These are phyloP conservation scores for Straminergon stramineum DNA, from an alignment of 225 moss, liverwort and hornwort genomes.

Conservation along the genomic window DNA sequence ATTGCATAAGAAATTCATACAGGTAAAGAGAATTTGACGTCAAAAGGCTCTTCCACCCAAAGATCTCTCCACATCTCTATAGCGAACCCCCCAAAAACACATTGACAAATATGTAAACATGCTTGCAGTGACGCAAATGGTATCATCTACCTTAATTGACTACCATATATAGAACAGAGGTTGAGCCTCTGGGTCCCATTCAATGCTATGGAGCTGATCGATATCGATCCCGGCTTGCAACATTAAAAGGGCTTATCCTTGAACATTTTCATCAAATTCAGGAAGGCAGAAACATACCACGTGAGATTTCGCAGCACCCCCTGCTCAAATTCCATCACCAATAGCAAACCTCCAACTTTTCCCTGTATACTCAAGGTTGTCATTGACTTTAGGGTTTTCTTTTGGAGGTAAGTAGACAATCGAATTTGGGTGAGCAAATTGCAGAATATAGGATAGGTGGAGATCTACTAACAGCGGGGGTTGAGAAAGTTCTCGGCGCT, in stretches of 20 bases:
- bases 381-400: neutral
- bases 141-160: neutral
- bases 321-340: conserved; percentile 40
- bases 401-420: neutral
- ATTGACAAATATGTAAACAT: neutral
- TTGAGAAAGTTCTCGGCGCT: conserved; percentile 39
- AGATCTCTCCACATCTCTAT: neutral
- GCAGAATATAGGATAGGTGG: neutral
- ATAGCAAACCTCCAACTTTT: conserved; percentile 34
- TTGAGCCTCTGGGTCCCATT: neutral
- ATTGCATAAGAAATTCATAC: neutral
- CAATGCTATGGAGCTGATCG: neutral
- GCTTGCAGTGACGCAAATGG: neutral
- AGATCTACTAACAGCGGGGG: conserved; percentile 7
- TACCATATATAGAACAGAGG: neutral
- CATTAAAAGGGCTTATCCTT: neutral
- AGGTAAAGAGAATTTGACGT: neutral
- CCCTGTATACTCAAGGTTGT: conserved; percentile 10
- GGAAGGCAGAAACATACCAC: conserved; percentile 12
- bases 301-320: conserved; percentile 37
- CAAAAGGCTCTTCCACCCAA: neutral
- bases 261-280: neutral
- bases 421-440: neutral
- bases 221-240: neutral
- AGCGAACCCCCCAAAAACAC: neutral